Evolutionary conservation across 495 filamentous ascomycete genomes (phyloP), one percentile per base, ranked within the genome.

Genomic region (Aspergillus avenaceus): DNA sequence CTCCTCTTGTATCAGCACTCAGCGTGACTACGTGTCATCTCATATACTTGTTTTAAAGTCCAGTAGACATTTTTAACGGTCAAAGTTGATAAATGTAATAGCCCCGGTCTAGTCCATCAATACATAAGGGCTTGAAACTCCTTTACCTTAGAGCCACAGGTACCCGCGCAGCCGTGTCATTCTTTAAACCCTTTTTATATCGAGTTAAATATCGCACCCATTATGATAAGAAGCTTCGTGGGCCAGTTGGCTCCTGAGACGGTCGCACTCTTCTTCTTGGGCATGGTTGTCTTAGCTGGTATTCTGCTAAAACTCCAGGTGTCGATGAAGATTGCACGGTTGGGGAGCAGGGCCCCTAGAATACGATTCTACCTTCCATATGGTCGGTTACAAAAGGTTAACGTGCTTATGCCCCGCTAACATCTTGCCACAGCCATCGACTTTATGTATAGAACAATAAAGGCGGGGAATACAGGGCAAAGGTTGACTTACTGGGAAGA

Each of bases 401-500:
- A 32, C 25, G 14, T 13, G 16, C 41, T 2, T 12, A n/a, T 38
- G 18, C 4, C 18, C 24, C 5, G 40, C 52, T 62, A 18, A 59
- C 44, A 37, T 25, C 19, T 1, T n/a, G 31, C 8, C 3, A 21
- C 58, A 87, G 86, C 82, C 40, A 47, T 90, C 37, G 85, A 86
- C 60, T 70, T 85, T 36, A 66, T 91, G 31, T 69, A 69, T 54
- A 58, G 65, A 1, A 73, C 75, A 21, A 58, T 87, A 13, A 50
- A 62, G n/a, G 70, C 76, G 27, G 75, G 78, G 13, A 67, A 69
- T 47, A 60, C 62, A 0, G 56, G 87, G 56, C 57, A 70, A 25
- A 84, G 84, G 51, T 61, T 85, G 13, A 74, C 83, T 44, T 69
- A 78, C 44, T 96, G 87, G 83, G 45, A 67, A 7, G 31, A 60